phyloP scores from a whole-genome alignment of 2,329 filamentous ascomycete species.

The Ascochyta rabiei region DNA sequence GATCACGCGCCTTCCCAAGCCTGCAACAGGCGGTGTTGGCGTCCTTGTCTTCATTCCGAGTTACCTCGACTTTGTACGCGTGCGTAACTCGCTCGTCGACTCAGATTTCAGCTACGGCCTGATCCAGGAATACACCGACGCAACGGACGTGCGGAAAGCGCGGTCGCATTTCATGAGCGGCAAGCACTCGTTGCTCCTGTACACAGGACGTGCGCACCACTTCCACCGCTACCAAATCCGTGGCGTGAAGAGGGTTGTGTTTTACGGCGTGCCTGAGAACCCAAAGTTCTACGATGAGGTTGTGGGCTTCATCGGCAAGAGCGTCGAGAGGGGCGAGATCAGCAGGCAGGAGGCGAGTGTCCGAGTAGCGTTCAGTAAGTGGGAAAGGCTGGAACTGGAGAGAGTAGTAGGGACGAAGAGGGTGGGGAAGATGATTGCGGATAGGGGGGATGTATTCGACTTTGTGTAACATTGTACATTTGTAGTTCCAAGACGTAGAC shows the following conservation, averaged over 20 bases:
- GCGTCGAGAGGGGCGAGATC: slow-evolving; percentile 64
- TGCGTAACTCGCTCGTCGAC: slow-evolving; percentile 90
- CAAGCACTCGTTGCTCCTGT: slow-evolving; percentile 81
- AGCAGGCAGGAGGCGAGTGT: slow-evolving; percentile 57
- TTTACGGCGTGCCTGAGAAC: slow-evolving; percentile 92
- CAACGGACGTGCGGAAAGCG: slow-evolving; percentile 79
- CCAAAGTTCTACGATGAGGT: slow-evolving; percentile 80
- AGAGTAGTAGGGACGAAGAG: slow-evolving; percentile 82
- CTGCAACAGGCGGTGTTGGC: slow-evolving; percentile 62
- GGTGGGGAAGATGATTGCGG: slow-evolving; percentile 81
- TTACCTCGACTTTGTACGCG: slow-evolving; percentile 92
- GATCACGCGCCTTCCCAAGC: slow-evolving; percentile 71
- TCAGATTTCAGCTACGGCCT: slow-evolving; percentile 75
- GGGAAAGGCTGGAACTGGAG: slow-evolving; percentile 88
- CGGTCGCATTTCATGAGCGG: slow-evolving; percentile 86
- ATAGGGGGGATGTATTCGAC: slow-evolving; percentile 89
- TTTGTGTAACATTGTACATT: slow-evolving; percentile 67
- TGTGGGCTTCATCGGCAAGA: slow-evolving; percentile 66
- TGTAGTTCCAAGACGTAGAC: neutral
- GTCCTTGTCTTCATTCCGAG: slow-evolving; percentile 89
- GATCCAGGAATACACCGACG: slow-evolving; percentile 85
- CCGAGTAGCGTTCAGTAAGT: slow-evolving; percentile 77
- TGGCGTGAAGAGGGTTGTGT: slow-evolving; percentile 82
- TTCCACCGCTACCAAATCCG: slow-evolving; percentile 86
- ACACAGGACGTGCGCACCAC: slow-evolving; percentile 95